These are phyloP conservation scores for Thraustotheca clavata DNA, from an alignment of 352 stramenopile species.

Conservation along the genomic window DNA sequence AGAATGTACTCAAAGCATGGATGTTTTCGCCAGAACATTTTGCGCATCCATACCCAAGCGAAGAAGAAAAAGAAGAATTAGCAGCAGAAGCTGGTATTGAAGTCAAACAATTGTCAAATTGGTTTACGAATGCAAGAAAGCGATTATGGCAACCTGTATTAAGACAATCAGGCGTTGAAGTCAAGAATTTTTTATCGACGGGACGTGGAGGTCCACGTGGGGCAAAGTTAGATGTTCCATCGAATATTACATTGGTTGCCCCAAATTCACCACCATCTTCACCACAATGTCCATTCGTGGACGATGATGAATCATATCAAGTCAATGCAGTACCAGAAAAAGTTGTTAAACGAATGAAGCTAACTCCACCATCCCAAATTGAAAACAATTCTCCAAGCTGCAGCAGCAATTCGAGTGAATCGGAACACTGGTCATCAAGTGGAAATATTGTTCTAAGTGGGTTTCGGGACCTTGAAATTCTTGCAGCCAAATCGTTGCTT, in stretches of 20 bases:
- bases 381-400: too few relatives aligned
- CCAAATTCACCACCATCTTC: constrained; percentile 30
- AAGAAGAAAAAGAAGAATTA: constrained; percentile 83
- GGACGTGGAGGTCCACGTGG: constrained; percentile 67
- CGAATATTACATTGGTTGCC: constrained; percentile 35
- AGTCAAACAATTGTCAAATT: constrained; percentile 85
- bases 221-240: constrained; percentile 60
- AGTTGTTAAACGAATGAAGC: constrained; percentile 19
- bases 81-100: constrained; percentile 72
- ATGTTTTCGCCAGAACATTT: constrained; percentile 87
- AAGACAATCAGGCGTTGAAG: constrained; percentile 78
- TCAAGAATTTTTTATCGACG: constrained; percentile 84
- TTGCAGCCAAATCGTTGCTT: constrained; percentile 64
- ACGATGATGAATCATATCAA: constrained; percentile 2
- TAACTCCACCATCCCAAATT: not conserved
- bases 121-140: constrained; percentile 86
- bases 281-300: constrained; percentile 20
- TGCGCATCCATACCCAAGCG: constrained; percentile 77
- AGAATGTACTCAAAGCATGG: constrained; percentile 83
- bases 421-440: constrained; percentile 34
- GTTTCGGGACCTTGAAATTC: constrained; percentile 67
- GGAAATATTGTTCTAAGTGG: constrained; percentile 2
- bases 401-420: constrained; percentile 3
- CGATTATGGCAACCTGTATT: constrained; percentile 79
- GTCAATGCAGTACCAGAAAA: constrained; percentile 14